Conservation (phyloP, 2,329 filamentous ascomycete species). For the Cytospora piceicola region DNA sequence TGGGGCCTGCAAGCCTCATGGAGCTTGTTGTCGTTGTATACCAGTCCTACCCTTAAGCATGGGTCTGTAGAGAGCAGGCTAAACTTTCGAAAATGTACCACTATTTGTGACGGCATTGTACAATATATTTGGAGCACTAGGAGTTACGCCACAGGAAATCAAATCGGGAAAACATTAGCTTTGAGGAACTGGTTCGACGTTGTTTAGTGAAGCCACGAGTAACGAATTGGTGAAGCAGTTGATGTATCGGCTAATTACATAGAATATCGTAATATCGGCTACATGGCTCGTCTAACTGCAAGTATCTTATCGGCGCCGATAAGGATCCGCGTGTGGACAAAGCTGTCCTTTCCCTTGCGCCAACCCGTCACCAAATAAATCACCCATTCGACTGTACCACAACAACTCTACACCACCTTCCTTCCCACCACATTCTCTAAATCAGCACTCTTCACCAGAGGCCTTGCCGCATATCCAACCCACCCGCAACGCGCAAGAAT, state of each 20-base stretch:
- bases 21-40: no score
- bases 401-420: neutral
- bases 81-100: no score
- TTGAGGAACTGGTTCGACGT: neutral
- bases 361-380: neutral
- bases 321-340: conserved; percentile 11
- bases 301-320: conserved; percentile 22
- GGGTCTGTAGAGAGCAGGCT: no score
- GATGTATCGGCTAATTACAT: neutral
- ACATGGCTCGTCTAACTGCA: neutral
- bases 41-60: no score
- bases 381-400: neutral
- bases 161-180: no score
- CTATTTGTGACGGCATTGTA: no score
- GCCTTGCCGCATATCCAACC: neutral
- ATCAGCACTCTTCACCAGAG: neutral
- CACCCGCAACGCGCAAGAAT: neutral
- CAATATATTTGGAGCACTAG: no score
- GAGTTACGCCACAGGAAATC: no score
- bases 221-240: no score
- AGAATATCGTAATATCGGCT: neutral
- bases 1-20: no score
- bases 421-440: neutral
- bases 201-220: no score
- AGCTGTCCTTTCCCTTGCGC: conserved; percentile 26